Percentiles rank a stretch among this genome's conserved stretches.
Conservation (phyloP, 345 rosid species). For the Ailanthus altissimus region DNA sequence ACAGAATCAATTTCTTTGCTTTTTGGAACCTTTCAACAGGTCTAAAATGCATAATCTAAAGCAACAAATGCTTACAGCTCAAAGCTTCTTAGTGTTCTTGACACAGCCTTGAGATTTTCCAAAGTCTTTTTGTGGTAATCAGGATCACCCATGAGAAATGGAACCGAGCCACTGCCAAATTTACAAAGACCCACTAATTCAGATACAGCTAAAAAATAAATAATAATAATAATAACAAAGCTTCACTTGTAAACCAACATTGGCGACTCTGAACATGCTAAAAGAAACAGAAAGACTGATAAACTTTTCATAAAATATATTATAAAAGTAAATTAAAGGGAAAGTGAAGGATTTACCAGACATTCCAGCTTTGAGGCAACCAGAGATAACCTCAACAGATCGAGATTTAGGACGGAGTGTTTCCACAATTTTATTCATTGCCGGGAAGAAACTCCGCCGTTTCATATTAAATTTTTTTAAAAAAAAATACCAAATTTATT, state of each 20-base stretch:
- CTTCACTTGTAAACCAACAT: no score
- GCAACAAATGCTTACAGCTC: constrained; percentile 59
- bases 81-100: constrained; percentile 80
- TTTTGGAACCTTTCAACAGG: background rate
- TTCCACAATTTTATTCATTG: constrained; percentile 95
- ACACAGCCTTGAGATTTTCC: constrained; percentile 73
- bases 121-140: constrained; percentile 85
- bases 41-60: background rate
- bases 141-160: constrained; percentile 83
- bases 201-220: background rate
- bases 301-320: background rate
- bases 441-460: constrained; percentile 83
- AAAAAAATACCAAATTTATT: no score
- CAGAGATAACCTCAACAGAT: constrained; percentile 69
- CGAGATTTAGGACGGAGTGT: constrained; percentile 87
- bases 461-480: no score
- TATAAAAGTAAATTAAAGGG: background rate
- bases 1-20: background rate
- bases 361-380: constrained; percentile 91
- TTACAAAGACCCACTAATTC: background rate
- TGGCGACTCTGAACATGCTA: no score
- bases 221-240: background rate
- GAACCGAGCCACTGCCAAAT: constrained; percentile 71
- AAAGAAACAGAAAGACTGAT: background rate
- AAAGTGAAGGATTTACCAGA: constrained; percentile 57